phyloP scores from a whole-genome alignment of 129 eudicot species.

The Daucus carota region DNA sequence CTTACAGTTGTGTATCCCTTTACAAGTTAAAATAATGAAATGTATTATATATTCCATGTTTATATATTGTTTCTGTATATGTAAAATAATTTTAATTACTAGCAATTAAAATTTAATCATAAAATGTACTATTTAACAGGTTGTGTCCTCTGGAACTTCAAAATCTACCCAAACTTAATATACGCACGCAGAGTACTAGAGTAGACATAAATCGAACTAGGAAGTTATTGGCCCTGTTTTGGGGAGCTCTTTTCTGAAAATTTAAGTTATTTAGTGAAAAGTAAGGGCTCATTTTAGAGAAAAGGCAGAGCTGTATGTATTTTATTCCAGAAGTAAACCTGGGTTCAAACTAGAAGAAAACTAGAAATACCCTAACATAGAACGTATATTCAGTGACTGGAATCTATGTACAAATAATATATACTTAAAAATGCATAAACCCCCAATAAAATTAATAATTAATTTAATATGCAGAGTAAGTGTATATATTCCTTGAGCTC shows the following conservation, averaged over 20 bases:
- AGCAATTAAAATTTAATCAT: neutral
- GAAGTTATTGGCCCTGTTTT: no score
- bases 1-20: neutral
- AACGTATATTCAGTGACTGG: no score
- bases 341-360: no score
- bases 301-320: no score
- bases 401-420: neutral
- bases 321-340: no score
- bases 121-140: neutral
- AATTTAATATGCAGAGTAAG: neutral
- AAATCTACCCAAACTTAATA: neutral
- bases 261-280: no score
- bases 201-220: no score
- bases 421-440: neutral
- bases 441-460: neutral
- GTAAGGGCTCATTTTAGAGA: no score
- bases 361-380: neutral
- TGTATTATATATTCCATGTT: neutral
- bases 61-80: neutral
- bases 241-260: no score
- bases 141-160: neutral
- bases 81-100: neutral
- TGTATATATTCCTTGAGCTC: neutral
- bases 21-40: neutral
- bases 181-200: no score